phyloP scores from a whole-genome alignment of 2,329 filamentous ascomycete genomes.

The Sclerotinia borealis region DNA sequence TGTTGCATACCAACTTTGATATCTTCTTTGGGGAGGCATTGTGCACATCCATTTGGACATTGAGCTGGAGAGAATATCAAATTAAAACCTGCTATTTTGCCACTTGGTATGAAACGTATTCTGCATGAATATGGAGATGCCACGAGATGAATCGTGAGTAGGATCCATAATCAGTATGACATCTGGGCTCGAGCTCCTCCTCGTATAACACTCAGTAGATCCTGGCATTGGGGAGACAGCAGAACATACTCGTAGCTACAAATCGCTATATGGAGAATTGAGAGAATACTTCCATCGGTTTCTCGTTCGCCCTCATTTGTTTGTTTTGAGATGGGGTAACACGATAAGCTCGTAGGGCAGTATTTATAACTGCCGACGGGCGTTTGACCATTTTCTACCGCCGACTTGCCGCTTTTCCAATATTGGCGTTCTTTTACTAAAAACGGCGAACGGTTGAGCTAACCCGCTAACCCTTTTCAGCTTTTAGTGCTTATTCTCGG shows the following conservation, averaged over 20 bases:
- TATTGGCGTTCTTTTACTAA: background rate
- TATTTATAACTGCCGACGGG: background rate
- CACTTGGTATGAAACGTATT: background rate
- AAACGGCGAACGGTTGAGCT: background rate
- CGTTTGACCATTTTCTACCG: background rate
- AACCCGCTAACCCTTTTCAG: background rate
- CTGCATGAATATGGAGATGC: conserved; percentile 3
- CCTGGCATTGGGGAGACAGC: background rate
- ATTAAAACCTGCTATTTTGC: background rate
- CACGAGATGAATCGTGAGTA: background rate
- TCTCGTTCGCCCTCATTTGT: background rate
- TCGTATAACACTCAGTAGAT: background rate
- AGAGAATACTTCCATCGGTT: background rate
- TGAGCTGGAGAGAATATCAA: background rate
- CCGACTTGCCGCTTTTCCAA: background rate
- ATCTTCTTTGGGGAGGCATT: background rate
- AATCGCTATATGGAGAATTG: background rate
- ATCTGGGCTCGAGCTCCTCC: background rate
- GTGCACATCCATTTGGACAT: background rate
- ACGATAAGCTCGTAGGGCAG: background rate
- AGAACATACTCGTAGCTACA: background rate
- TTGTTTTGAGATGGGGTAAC: background rate
- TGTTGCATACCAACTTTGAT: background rate
- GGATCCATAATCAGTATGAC: background rate
- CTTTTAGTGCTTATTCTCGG: background rate